These are phyloP conservation scores for Raffaelea deltoideospora DNA, from an alignment of 2,329 filamentous ascomycete species.

Conservation along the genomic window DNA sequence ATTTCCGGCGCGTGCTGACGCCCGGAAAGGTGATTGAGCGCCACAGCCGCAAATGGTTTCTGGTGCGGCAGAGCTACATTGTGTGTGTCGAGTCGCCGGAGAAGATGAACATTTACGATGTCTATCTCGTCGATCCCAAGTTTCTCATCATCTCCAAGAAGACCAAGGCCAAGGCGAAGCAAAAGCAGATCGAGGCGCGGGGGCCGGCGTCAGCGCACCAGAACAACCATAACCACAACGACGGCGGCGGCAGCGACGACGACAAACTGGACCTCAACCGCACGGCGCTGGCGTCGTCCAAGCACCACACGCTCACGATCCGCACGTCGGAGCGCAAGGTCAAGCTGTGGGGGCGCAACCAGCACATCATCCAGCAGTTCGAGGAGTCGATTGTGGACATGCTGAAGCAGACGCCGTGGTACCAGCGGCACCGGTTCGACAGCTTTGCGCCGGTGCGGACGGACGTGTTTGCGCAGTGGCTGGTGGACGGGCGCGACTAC, in stretches of 20 bases:
- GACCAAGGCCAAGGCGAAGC: constrained; percentile 38
- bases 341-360: constrained; percentile 80
- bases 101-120: constrained; percentile 97
- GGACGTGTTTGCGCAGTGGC: constrained; percentile 84
- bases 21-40: constrained; percentile 65
- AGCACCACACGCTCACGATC: constrained; percentile 80
- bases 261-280: constrained; percentile 41
- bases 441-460: constrained; percentile 85
- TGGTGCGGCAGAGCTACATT: constrained; percentile 94
- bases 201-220: neutral
- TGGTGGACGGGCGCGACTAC: constrained; percentile 92
- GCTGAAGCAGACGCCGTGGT: constrained; percentile 70
- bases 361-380: constrained; percentile 79
- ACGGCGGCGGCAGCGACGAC: constrained; percentile 13
- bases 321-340: constrained; percentile 84
- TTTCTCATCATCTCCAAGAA: constrained; percentile 70
- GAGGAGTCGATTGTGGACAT: constrained; percentile 85
- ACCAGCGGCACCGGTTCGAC: constrained; percentile 68
- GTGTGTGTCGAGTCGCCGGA: constrained; percentile 97
- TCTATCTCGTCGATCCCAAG: constrained; percentile 85
- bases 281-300: constrained; percentile 17
- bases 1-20: constrained; percentile 68
- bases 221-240: constrained; percentile 1
- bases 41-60: constrained; percentile 90
- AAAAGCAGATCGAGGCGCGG: constrained; percentile 37